Evolutionary conservation across 2,329 filamentous ascomycete genomes (phyloP).

Genomic region (Sporothrix phasma): DNA sequence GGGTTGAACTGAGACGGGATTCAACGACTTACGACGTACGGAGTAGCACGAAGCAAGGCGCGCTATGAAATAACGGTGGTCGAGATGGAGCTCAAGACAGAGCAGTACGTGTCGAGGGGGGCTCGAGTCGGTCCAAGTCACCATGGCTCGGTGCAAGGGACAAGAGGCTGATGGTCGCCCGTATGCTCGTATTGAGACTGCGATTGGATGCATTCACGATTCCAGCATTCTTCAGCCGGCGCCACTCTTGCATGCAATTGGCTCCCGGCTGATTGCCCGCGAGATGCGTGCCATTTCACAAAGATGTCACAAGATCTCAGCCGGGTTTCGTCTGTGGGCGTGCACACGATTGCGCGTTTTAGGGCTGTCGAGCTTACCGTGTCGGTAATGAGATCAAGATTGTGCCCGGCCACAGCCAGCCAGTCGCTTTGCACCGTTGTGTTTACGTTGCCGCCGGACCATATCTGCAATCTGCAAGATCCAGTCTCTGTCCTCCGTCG

Average conservation of each 20-base stretch:
- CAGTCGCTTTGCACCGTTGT: neutral
- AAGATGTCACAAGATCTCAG: neutral
- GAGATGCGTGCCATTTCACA: neutral
- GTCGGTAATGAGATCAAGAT: conserved; percentile 5
- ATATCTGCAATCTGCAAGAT: neutral
- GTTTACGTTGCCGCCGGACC: conserved; percentile 4
- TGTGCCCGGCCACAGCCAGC: neutral
- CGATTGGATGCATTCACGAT: too few species aligned
- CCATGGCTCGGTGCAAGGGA: neutral
- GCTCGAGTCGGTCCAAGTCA: neutral
- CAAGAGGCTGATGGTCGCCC: neutral
- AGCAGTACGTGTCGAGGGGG: neutral
- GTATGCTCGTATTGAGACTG: too few species aligned
- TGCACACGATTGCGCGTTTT: neutral
- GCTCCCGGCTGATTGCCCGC: neutral
- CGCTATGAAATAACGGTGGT: neutral
- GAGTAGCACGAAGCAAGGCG: too few species aligned
- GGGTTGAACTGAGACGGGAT: neutral
- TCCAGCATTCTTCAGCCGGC: neutral
- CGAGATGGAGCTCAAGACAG: neutral
- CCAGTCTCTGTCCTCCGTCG: neutral
- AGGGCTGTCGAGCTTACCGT: neutral
- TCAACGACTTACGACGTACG: neutral
- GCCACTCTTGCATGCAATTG: neutral
- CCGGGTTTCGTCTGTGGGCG: neutral